Base-by-base conservation (phyloP, 257 asterid species). In the Perilla frutescens region DNA sequence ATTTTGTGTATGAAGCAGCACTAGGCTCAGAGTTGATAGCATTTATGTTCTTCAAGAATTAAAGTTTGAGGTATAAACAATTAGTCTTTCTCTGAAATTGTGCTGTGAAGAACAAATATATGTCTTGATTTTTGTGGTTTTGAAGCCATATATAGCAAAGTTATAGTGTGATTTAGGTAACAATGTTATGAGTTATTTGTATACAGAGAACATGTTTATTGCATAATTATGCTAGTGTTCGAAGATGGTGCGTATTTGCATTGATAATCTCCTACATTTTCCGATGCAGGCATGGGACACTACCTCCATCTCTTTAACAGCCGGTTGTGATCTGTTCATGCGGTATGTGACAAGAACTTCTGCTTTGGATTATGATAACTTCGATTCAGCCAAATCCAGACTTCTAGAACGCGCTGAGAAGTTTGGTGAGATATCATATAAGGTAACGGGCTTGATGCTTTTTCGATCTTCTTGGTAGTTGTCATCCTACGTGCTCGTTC, bases 321-420 rank as follows among this genome's bases (percentile, higher is more conserved):
- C 97, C 73, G 97, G 96, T 11, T 94, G 96, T 72, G 97, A 91
- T 77, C 87, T 90, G 70, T 94, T 94, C 86, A 87, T 91, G 93
- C 87, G 99, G 55, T 87, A 91, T 50, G 97, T 94, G 53, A 94
- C 96, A 59, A 91, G 97, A 84, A 94, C 99, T 37, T 84, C 96
- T 34, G 97, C 97, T 40, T 59, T 94, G 78, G 97, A 91, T 73
- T 87, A 91, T 8, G 98, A 93, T 71, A 91, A 91, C 83, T 93
- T 93, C 73, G 82, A 80, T 68, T 91, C 97, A 45, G 96, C 97
- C 15, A 91, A 91, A 75, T 84, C 92, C 61, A 84, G 96, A 62
- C 96, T 91, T 77, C 83, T 91, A 57, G 97, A 93, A 80, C 94
- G 97, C 20, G 97, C 98, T 71, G 97, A 93, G 89, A 91, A 88